phyloP scores from a whole-genome alignment of 192 early-diverging fungal genomes.

The Coemansia sp. region DNA sequence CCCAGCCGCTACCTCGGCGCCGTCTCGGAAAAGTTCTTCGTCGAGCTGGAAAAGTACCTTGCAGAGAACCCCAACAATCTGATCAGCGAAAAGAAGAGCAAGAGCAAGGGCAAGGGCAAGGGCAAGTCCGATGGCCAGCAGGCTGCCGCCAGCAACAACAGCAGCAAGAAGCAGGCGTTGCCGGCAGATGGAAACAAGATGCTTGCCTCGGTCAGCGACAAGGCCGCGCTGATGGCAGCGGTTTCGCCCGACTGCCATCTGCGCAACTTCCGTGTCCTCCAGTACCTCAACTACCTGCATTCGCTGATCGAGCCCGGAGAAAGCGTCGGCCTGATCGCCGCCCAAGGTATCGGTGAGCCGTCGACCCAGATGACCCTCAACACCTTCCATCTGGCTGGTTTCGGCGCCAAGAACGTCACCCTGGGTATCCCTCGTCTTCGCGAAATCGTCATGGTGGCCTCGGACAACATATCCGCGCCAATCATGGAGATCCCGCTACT shows the following conservation, averaged over 20 bases:
- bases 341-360: conserved; percentile 97
- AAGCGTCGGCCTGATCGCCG: conserved; percentile 94
- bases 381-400: conserved; percentile 98
- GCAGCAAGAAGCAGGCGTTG: conserved; percentile 52
- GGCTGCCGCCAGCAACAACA: background rate
- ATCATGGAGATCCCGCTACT: conserved; percentile 86
- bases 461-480: conserved; percentile 83
- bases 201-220: conserved; percentile 64
- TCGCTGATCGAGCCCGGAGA: conserved; percentile 96
- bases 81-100: conserved; percentile 33
- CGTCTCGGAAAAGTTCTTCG: conserved; percentile 83
- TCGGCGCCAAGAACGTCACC: conserved; percentile 98
- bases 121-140: conserved; percentile 2
- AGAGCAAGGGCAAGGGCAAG: conserved; percentile 10
- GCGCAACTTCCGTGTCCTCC: conserved; percentile 82
- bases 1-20: conserved; percentile 84
- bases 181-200: conserved; percentile 55
- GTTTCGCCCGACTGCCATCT: conserved; percentile 60
- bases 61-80: conserved; percentile 35
- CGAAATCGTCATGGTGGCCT: conserved; percentile 99
- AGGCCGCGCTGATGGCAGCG: conserved; percentile 52
- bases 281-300: conserved; percentile 94
- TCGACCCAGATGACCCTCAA: conserved; percentile 99
- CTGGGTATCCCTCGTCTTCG: conserved; percentile 99
- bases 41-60: conserved; percentile 60